phyloP scores from a whole-genome alignment of 2,329 filamentous ascomycete genomes.

The Penicillium sp. region DNA sequence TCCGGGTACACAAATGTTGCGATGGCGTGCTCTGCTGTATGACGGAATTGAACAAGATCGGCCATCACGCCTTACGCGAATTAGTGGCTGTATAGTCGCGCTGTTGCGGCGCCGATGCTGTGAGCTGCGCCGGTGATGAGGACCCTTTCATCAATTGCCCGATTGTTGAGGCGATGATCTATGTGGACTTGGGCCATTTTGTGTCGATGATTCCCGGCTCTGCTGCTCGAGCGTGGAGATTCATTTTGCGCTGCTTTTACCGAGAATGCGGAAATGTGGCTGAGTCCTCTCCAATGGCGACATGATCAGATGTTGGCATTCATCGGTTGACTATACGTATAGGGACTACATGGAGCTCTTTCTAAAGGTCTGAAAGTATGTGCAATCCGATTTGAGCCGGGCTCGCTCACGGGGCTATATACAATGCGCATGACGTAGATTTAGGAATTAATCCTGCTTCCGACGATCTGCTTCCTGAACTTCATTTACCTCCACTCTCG shows the following conservation, averaged over 20 bases:
- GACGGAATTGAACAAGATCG: conserved; percentile 17
- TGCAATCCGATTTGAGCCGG: not conserved
- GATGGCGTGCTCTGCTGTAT: conserved; percentile 6
- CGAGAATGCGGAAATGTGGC: not conserved
- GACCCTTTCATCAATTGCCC: conserved; percentile 40
- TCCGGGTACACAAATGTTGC: conserved; percentile 36
- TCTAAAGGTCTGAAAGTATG: not conserved
- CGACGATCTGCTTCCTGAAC: conserved; percentile 24
- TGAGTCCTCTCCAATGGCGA: conserved; percentile 2
- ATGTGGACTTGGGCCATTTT: conserved; percentile 2
- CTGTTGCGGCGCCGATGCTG: conserved; percentile 44
- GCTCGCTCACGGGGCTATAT: not conserved
- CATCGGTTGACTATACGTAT: not conserved
- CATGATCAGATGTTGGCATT: not conserved
- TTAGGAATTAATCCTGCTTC: conserved; percentile 26
- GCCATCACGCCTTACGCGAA: conserved; percentile 44
- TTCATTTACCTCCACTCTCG: conserved; percentile 24
- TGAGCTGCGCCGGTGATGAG: conserved; percentile 43
- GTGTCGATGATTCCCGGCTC: not conserved
- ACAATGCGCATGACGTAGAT: not conserved
- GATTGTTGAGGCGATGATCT: too few relatives aligned
- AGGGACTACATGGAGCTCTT: too few relatives aligned
- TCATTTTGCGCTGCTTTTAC: not conserved
- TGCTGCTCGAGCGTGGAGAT: too few relatives aligned
- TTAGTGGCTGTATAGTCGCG: conserved; percentile 33